Percentiles rank a stretch among this genome's conserved stretches.
These are phyloP conservation scores for Posidonia australis DNA, from an alignment of 106 monocot genomes.

Conservation along the genomic window DNA sequence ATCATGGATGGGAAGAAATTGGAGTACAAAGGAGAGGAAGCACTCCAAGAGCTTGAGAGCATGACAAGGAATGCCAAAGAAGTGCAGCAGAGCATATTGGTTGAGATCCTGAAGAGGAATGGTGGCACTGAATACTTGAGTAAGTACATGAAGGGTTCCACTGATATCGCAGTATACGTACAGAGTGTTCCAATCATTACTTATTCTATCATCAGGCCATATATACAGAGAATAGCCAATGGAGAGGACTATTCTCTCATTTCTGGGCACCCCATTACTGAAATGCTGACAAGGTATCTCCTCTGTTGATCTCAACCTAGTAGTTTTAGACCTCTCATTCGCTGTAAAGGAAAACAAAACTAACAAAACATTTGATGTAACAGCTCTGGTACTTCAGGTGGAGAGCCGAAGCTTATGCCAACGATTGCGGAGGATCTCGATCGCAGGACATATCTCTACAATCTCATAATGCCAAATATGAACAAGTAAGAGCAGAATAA, in stretches of 20 bases:
- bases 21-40: conserved; percentile 37
- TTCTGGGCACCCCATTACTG: neutral
- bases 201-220: conserved; percentile 32
- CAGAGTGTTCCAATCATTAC: conserved; percentile 39
- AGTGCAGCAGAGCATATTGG: conserved; percentile 31
- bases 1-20: conserved; percentile 33
- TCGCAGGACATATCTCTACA: conserved; percentile 51
- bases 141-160: conserved; percentile 34
- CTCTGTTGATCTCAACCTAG: neutral
- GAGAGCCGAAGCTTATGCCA: conserved; percentile 13
- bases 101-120: conserved; percentile 40
- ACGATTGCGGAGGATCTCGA: conserved; percentile 57
- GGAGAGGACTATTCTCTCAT: neutral
- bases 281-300: neutral
- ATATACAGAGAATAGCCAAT: conserved; percentile 13
- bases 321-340: no score
- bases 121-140: conserved; percentile 39
- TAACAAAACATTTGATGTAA: no score
- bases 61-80: conserved; percentile 39
- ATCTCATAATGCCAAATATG: conserved; percentile 58
- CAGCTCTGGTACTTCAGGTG: conserved; percentile 8
- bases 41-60: conserved; percentile 36
- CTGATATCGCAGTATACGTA: conserved; percentile 25
- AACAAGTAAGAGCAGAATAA: conserved; percentile 28
- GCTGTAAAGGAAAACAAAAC: no score